Evolutionary conservation across 768 basidiomycete genomes (phyloP).

Genomic region (Porpolomopsis calyptriformis): DNA sequence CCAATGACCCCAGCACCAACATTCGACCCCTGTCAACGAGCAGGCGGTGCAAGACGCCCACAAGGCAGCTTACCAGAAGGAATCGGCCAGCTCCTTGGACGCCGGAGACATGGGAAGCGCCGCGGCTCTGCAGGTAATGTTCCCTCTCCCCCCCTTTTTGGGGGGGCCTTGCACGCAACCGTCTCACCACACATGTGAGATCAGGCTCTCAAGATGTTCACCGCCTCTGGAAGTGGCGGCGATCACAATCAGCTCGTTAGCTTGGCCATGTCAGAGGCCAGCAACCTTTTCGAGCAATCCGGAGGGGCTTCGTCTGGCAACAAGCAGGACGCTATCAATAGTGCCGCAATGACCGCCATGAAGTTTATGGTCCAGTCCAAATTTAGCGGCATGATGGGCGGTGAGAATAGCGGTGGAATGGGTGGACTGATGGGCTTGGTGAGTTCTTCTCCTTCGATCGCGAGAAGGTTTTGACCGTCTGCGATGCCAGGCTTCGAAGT

Average conservation of each 20-base stretch:
- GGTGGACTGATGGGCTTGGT: constrained; percentile 52
- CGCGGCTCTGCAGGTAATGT: constrained; percentile 68
- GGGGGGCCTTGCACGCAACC: too few species aligned
- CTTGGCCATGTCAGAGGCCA: constrained; percentile 76
- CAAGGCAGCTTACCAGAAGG: constrained; percentile 46
- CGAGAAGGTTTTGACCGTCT: not conserved
- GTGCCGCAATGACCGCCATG: constrained; percentile 78
- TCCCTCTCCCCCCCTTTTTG: constrained; percentile 4
- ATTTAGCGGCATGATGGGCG: constrained; percentile 30
- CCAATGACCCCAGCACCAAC: constrained; percentile 30
- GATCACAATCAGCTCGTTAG: constrained; percentile 64
- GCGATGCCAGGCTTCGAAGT: constrained; percentile 22
- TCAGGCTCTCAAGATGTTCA: constrained; percentile 60
- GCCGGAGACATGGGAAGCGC: constrained; percentile 64
- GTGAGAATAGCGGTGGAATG: constrained; percentile 59
- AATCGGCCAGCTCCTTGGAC: constrained; percentile 38
- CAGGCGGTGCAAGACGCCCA: constrained; percentile 52
- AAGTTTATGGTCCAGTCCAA: constrained; percentile 70
- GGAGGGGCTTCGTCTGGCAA: constrained; percentile 54
- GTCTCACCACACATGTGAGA: not conserved
- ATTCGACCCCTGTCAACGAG: constrained; percentile 56
- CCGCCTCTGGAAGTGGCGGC: constrained; percentile 41
- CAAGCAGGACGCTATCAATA: constrained; percentile 79
- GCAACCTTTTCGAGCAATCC: constrained; percentile 62
- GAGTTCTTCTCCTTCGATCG: constrained; percentile 16